These are phyloP conservation scores for Phytophthora pini DNA, from an alignment of 352 stramenopile species.

Conservation along the genomic window DNA sequence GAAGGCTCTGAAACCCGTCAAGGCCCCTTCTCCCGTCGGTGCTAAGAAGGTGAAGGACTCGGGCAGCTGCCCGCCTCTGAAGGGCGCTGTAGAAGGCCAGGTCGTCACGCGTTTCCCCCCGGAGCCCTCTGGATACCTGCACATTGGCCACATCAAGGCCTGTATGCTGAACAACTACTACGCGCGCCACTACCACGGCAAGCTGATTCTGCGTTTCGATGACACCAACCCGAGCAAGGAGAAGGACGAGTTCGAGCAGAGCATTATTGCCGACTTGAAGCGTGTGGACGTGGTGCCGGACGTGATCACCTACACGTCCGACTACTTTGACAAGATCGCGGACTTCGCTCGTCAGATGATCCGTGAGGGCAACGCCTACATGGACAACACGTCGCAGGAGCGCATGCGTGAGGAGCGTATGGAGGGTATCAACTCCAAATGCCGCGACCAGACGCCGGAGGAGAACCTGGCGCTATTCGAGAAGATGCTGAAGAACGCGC, in stretches of 20 bases:
- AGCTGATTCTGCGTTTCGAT: conserved; percentile 99
- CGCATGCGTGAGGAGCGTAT: conserved; percentile 97
- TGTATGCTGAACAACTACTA: conserved; percentile 99
- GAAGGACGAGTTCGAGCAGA: conserved; percentile 99
- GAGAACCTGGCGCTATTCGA: conserved; percentile 96
- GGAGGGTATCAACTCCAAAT: conserved; percentile 91
- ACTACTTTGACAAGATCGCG: conserved; percentile 97
- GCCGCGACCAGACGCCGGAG: conserved; percentile 85
- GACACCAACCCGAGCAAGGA: conserved; percentile 99
- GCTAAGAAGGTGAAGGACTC: conserved; percentile 79
- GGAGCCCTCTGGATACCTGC: conserved; percentile 98
- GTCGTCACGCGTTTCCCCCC: conserved; percentile 99
- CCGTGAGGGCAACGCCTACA: conserved; percentile 96
- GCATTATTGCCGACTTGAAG: conserved; percentile 92
- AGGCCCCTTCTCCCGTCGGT: conserved; percentile 16
- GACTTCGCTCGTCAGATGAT: conserved; percentile 96
- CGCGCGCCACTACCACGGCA: conserved; percentile 97
- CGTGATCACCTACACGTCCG: conserved; percentile 96
- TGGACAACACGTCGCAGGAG: conserved; percentile 99
- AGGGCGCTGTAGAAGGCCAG: conserved; percentile 94
- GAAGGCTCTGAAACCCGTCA: conserved; percentile 55
- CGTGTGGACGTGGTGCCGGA: conserved; percentile 84
- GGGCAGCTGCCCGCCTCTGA: conserved; percentile 93
- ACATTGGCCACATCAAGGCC: conserved; percentile 99
- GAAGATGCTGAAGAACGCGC: conserved; percentile 95